Evolutionary conservation across 805 yeast species (phyloP).

Genomic region (Torulaspora gathmanii): DNA sequence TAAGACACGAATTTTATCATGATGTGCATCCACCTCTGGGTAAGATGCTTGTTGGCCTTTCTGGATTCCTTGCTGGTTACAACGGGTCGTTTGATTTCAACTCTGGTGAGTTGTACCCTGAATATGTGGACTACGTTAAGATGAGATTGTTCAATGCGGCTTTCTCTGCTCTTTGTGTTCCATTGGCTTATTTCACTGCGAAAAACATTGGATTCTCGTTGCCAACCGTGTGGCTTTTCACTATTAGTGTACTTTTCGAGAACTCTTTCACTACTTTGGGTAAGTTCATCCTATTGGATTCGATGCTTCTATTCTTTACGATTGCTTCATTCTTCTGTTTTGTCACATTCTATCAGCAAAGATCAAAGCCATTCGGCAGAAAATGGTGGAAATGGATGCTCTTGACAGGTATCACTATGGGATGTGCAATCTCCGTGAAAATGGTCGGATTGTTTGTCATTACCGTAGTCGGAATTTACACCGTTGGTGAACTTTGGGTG

Average conservation of each 20-base stretch:
- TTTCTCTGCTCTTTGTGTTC: constrained; percentile 62
- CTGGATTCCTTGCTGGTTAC: constrained; percentile 79
- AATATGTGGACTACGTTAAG: constrained; percentile 50
- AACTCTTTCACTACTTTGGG: constrained; percentile 65
- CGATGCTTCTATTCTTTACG: constrained; percentile 72
- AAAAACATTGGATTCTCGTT: constrained; percentile 51
- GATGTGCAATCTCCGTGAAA: constrained; percentile 88
- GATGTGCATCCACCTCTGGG: constrained; percentile 90
- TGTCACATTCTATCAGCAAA: constrained; percentile 48
- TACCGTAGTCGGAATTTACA: constrained; percentile 81
- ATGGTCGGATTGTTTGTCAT: constrained; percentile 96
- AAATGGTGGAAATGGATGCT: constrained; percentile 95
- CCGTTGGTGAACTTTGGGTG: constrained; percentile 82
- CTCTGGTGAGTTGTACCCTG: constrained; percentile 62
- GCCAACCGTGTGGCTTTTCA: constrained; percentile 54
- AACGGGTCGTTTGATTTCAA: constrained; percentile 72
- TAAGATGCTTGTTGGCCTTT: constrained; percentile 70
- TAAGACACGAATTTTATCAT: constrained; percentile 73
- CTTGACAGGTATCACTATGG: constrained; percentile 78
- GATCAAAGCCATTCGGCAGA: constrained; percentile 51
- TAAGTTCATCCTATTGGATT: constrained; percentile 70
- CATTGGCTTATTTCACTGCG: constrained; percentile 66
- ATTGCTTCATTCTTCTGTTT: constrained; percentile 62
- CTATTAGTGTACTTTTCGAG: constrained; percentile 62
- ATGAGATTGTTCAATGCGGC: constrained; percentile 72